These are phyloP conservation scores for Solanum infundibuliforme DNA, from an alignment of 257 asterid species.

Conservation along the genomic window DNA sequence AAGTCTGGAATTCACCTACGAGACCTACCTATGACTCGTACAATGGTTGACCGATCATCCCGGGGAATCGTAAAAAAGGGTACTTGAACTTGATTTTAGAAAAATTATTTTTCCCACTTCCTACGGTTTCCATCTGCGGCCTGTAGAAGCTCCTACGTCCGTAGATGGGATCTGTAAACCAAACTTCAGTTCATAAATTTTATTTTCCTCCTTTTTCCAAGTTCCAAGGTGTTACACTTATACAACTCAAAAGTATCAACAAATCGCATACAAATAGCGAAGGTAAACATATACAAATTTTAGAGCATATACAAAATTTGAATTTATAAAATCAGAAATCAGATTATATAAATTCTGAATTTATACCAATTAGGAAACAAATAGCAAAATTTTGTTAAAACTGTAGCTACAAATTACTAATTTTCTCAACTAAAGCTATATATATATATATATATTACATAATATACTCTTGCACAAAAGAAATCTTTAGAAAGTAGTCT, in stretches of 20 bases:
- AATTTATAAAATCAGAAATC: not conserved
- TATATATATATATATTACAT: too few species aligned
- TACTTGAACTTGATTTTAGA: not conserved
- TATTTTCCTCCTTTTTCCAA: not conserved
- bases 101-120: not conserved
- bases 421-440: not conserved
- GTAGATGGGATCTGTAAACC: not conserved
- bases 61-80: not conserved
- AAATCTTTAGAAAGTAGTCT: not conserved
- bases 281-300: not conserved
- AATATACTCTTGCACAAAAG: not conserved
- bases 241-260: not conserved
- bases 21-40: not conserved
- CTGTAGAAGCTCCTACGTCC: not conserved
- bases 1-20: not conserved
- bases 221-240: not conserved
- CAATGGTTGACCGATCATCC: not conserved
- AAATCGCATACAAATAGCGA: not conserved
- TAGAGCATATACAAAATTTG: not conserved
- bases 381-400: not conserved
- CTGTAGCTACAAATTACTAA: not conserved
- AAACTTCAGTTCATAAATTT: not conserved
- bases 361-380: not conserved
- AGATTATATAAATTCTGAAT: too few species aligned
- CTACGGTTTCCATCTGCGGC: not conserved